Conservation (phyloP, 2,329 filamentous ascomycete species). For the Ophioceras dolichostomum region DNA sequence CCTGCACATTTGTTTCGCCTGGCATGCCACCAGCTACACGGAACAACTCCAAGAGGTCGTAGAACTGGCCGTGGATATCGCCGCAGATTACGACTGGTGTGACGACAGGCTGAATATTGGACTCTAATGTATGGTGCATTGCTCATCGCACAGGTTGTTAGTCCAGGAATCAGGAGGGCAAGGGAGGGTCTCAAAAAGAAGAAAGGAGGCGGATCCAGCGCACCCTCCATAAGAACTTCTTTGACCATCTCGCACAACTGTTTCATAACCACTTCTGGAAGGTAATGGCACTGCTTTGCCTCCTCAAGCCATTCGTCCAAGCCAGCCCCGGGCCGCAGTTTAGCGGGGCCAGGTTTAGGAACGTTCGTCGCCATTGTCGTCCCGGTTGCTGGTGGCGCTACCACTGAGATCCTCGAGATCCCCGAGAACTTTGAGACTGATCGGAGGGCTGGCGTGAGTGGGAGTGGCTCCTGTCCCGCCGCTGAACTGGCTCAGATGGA, state of each 20-base stretch:
- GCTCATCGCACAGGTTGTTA: neutral
- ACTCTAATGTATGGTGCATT: constrained; percentile 45
- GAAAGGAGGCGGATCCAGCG: neutral
- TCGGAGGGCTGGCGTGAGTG: too few relatives aligned
- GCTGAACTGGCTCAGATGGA: too few relatives aligned
- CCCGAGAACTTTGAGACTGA: too few relatives aligned
- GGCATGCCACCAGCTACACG: constrained; percentile 95
- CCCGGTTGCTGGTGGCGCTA: too few relatives aligned
- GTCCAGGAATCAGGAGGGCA: neutral
- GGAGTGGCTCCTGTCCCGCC: too few relatives aligned
- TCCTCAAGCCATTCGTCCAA: constrained; percentile 95
- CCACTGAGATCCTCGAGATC: too few relatives aligned
- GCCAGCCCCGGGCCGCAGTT: constrained; percentile 68
- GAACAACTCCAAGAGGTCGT: constrained; percentile 94
- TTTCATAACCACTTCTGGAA: constrained; percentile 96
- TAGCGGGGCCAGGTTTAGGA: constrained; percentile 84
- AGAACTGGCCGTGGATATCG: constrained; percentile 98
- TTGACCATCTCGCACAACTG: constrained; percentile 98
- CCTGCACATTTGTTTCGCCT: constrained; percentile 60
- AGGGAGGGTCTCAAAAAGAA: neutral
- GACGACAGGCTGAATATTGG: constrained; percentile 95
- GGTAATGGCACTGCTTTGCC: constrained; percentile 93
- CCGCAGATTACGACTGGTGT: constrained; percentile 96
- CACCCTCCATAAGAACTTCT: constrained; percentile 96
- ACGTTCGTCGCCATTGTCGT: constrained; percentile 45